Base-by-base conservation (phyloP, 257 asterid species). In the Ligustrum vulgare region DNA sequence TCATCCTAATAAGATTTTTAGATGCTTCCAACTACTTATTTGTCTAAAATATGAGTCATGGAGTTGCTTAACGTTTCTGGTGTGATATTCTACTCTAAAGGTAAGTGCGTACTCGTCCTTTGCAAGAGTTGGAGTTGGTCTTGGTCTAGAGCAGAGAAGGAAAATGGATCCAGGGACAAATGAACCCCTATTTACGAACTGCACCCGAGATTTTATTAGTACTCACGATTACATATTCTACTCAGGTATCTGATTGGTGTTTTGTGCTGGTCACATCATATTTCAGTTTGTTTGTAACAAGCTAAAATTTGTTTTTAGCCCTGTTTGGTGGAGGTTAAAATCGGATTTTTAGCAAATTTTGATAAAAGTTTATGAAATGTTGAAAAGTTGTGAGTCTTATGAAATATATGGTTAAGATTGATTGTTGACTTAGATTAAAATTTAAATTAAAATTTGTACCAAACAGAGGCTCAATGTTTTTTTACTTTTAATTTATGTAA, bases 51-150 rank as follows among this genome's bases (percentile, higher is more conserved):
- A 31, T 33, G 3, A 37, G 64, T 6, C 43, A 49, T 43, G 8
- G 8, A 22, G n/a, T 39, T 51, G 56, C 37, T 62, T 47, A 39
- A 35, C 20, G 2, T 75, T 56, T 67, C 58, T 70, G 6, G 78
- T 74, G 41, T 69, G 71, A 75, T 51, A 2, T 72, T 73, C 36
- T 67, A 54, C 58, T 78, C 66, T 73, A 54, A 78, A 95, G 99
- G 99, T 95, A 66, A 95, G 99, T 83, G 99, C 99, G n/a, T 95
- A 95, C 88, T 89, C 99, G 33, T 90, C 99, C 66, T 91, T 95
- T 75, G 98, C 93, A 37, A 91, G 98, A 86, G 87, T 72, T 72
- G 96, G 85, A 80, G 82, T 69, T 65, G 93, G 93, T 39, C 93
- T 77, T 72, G 96, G 87, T 70, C 82, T 89, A 56, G 97, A 95